Base-by-base conservation (phyloP, 305 asterid species). In the Euphrasia arctica region DNA sequence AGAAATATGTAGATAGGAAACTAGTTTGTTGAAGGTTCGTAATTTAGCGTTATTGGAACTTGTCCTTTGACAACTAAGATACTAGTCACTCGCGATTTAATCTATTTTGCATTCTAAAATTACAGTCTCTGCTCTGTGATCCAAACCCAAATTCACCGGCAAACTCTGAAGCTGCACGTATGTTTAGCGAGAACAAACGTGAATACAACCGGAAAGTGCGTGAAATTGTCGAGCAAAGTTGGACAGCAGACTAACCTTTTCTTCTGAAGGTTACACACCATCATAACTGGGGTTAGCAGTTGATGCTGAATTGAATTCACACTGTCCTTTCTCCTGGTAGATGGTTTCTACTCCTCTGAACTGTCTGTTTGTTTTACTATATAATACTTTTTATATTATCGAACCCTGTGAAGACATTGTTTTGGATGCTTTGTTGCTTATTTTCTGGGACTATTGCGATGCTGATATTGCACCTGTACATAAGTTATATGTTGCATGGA, bases 141-240 rank as follows among this genome's bases (percentile, higher is more conserved):
- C 95, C 95, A 27, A 87, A 87, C 54, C 95, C 95, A 31, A 87
- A 84, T 70, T 87, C 95, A 48, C 95, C 89, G 0, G 95, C 95
- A 61, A 87, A 87, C 78, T 84, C 95, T 58, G 95, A 87, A 74
- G 95, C 95, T 31, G 95, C 91, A 48, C 73, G 89, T 62, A n/a
- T 87, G 77, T 87, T 82, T 27, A 87, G 91, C 56, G 95, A 87
- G 75, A 87, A 87, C 78, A 87, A 87, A 69, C 89, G 95, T 4
- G 95, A 87, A 45, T 87, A 87, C 82, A 84, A 84, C 77, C 73
- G 95, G 81, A 84, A 82, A 65, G 89, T 87, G 52, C 89, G 87
- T 13, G 95, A 84, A 71, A 75, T 82, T 67, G 95, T 87, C 48
- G 95, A 87, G 79, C 89, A 87, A 76, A 87, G 95, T 70, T 87